A percentile compares a stretch with the other conserved stretches of the same genome.
These are phyloP conservation scores for Epichloe aotearoae DNA, from an alignment of 2,329 filamentous ascomycete genomes.

Conservation along the genomic window DNA sequence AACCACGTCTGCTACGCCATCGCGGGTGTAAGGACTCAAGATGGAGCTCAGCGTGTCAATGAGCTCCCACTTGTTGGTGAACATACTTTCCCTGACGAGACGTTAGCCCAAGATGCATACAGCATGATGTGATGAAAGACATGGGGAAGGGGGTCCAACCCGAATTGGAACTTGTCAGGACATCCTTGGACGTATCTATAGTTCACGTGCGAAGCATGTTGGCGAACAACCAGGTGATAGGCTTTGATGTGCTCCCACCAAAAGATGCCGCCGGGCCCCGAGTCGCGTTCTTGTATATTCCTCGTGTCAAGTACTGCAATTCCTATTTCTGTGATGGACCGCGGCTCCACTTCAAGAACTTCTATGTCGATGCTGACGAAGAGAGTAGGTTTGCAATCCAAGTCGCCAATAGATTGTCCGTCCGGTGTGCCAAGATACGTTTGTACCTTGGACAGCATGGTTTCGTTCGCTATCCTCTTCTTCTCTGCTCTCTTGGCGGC, in stretches of 20 bases:
- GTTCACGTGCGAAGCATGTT: conserved; percentile 56
- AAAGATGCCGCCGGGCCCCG: conserved; percentile 45
- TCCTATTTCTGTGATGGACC: conserved; percentile 71
- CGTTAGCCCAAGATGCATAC: conserved; percentile 4
- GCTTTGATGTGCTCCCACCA: conserved; percentile 58
- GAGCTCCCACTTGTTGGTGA: conserved; percentile 23
- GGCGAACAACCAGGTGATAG: conserved; percentile 64
- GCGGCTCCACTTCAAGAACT: conserved; percentile 54
- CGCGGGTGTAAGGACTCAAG: conserved; percentile 17
- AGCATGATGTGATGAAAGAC: not conserved
- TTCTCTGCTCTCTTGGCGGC: not conserved
- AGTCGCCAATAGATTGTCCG: not conserved
- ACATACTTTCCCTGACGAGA: conserved; percentile 25
- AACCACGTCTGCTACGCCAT: conserved; percentile 41
- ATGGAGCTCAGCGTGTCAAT: conserved; percentile 21
- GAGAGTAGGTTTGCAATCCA: conserved; percentile 24
- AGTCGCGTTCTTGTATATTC: conserved; percentile 36
- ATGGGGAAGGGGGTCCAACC: conserved; percentile 30
- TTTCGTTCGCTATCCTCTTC: conserved; percentile 36
- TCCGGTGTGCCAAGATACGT: conserved; percentile 51
- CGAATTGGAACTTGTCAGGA: conserved; percentile 64
- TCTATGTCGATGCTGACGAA: conserved; percentile 78
- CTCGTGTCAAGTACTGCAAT: conserved; percentile 66
- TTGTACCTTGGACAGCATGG: conserved; percentile 49
- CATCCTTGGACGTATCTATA: conserved; percentile 55